These are phyloP conservation scores for Cinnamomum chago DNA, from an alignment of 164 flowering plant genomes.

Conservation along the genomic window DNA sequence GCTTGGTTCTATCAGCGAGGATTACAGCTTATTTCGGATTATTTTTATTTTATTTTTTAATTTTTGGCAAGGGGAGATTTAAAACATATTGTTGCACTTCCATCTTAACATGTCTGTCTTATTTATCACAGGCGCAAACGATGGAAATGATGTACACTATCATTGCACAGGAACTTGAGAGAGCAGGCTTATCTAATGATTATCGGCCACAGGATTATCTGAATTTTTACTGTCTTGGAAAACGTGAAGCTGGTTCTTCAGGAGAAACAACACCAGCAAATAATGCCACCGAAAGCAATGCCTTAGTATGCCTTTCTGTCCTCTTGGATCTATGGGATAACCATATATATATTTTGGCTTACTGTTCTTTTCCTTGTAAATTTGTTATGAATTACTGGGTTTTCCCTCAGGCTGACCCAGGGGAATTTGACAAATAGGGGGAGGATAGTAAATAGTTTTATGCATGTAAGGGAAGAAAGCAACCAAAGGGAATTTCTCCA, in stretches of 20 bases:
- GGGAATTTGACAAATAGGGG: not conserved
- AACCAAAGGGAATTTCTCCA: not conserved
- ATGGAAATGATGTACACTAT: constrained; percentile 71
- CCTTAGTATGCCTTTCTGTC: constrained; percentile 25
- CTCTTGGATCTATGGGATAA: not conserved
- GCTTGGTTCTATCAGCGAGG: not conserved
- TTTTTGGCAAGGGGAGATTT: not conserved
- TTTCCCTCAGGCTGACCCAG: not conserved
- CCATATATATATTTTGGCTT: not conserved
- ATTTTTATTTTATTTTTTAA: no score
- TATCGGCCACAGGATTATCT: constrained; percentile 60
- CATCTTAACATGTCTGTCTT: not conserved
- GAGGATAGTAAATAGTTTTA: not conserved
- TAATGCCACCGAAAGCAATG: constrained; percentile 30
- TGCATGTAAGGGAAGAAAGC: no score
- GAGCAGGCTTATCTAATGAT: constrained; percentile 36
- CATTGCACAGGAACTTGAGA: constrained; percentile 40
- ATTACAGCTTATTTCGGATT: not conserved
- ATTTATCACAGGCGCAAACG: constrained; percentile 48
- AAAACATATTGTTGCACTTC: not conserved
- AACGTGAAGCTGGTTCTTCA: constrained; percentile 36
- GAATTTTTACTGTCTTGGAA: constrained; percentile 67
- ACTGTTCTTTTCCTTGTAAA: not conserved
- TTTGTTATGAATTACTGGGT: not conserved
- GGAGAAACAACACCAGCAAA: constrained; percentile 16